Conservation (phyloP, 2,329 filamentous ascomycete species). For the Penicillium corylophilum region DNA sequence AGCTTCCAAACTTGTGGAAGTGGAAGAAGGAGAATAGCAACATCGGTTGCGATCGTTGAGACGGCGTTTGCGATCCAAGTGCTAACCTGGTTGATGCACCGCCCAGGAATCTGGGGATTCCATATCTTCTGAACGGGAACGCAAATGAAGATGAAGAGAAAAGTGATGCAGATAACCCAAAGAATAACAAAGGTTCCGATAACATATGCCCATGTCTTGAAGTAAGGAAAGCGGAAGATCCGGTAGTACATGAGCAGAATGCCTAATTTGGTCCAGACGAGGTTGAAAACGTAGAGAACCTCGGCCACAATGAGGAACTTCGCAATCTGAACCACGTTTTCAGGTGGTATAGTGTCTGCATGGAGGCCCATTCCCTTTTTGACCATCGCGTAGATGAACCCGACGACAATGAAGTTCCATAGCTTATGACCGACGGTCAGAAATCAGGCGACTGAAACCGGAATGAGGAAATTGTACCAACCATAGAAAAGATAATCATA, state of each 20-base stretch:
- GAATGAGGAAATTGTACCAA: constrained; percentile 21
- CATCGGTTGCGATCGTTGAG: constrained; percentile 26
- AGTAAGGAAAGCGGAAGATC: constrained; percentile 28
- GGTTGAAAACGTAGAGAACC: constrained; percentile 39
- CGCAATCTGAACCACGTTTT: constrained; percentile 32
- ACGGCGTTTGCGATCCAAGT: constrained; percentile 28
- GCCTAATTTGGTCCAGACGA: constrained; percentile 29
- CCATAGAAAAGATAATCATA: constrained; percentile 52
- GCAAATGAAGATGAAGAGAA: constrained; percentile 31
- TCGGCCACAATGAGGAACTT: constrained; percentile 42
- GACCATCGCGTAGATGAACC: constrained; percentile 53
- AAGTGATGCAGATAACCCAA: constrained; percentile 30
- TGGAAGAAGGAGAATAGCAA: constrained; percentile 26
- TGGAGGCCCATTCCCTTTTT: constrained; percentile 50
- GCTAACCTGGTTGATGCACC: constrained; percentile 29
- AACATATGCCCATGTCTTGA: constrained; percentile 29
- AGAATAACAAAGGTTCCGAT: constrained; percentile 26
- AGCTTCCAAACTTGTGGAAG: constrained; percentile 31
- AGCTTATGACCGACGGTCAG: constrained; percentile 7
- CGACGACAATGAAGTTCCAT: constrained; percentile 39
- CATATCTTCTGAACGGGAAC: constrained; percentile 30
- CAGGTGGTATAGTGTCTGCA: constrained; percentile 38
- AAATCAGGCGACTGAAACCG: background rate
- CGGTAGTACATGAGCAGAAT: constrained; percentile 32
- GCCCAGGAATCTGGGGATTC: constrained; percentile 26